Evolutionary conservation across 345 rosid genomes (phyloP), one percentile per base, ranked within the genome.

Genomic region (Lepidium aucheri): DNA sequence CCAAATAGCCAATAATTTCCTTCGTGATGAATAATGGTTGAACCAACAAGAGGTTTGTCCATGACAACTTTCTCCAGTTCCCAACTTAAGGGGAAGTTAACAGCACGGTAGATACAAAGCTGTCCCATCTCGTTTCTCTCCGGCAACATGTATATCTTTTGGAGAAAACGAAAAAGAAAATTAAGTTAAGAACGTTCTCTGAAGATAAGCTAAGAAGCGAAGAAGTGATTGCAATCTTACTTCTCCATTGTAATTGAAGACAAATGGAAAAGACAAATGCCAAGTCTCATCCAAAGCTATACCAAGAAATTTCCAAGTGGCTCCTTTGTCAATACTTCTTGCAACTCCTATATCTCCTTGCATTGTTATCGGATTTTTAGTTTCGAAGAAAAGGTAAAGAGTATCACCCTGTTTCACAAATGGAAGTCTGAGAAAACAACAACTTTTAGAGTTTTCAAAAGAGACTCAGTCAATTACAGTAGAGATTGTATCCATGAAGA

Each of bases 291-390:
- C 95, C 79, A 94, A 74, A 46, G 91, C 97, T 53, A 87, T 75
- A 30, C 99, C 99, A 75, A 94, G 75, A 65, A 86, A 90, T 61
- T 86, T 76, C 99, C 99, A 94, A 3, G 96, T 85, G 8, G 91
- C 97, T 72, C 99, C 96, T 49, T 83, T 82, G 42, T 94, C 96
- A 1, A 63, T 53, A 74, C 99, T 94, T 60, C 77, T 78, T 22
- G 99, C 89, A 38, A 86, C 96, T 56, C 86, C 99, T 64, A 94
- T 94, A 69, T 94, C 99, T 33, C 99, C 99, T 82, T 94, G 95
- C 85, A 79, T 50, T 22, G 97, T 91, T 41, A 82, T 69, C 2
- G 95, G 83, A 71, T 84, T 84, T 72, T 90, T 94, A 39, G 89
- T 91, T 55, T 94, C 97, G 26, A 76, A 88, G 76, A 94, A 94